Base-by-base conservation (phyloP, 192 early-diverging fungal genomes). In the Linnemannia elongata region DNA sequence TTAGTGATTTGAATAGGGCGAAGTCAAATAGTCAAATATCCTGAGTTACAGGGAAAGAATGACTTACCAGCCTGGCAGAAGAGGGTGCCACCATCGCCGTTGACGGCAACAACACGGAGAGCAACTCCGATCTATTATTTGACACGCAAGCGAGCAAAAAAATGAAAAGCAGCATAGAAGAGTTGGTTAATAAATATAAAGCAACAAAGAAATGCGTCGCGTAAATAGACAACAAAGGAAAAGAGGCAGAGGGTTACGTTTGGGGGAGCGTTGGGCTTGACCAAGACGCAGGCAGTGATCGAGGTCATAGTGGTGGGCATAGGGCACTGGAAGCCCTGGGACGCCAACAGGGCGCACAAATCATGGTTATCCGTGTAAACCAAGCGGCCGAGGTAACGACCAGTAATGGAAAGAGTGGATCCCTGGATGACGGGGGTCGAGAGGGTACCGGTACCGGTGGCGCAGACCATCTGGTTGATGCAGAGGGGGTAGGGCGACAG, bases 321-420 rank as follows among this genome's bases (percentile, higher is more conserved):
- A 18, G 82, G 82, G 76, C 82, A 83, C 27, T 15, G 1, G 76
- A 71, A 36, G 2, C 82, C 75, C 44, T 72, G 57, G 4, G 72
- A 13, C 22, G 55, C 71, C 42, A 83, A 30, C 18, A 83, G n/a
- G 0, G 30, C 54, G 45, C 82, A 83, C 18, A 83, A 55, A 35
- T 77, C 75, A 10, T 72, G 57, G 76, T 49, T 57, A 27, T 83
- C 82, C 45, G 76, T 78, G 76, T 83, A 83, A 55, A 83, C 82
- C 10, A 78, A 22, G 4, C 69, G 69, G n/a, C 63, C 63, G 18
- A 73, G 44, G 72, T 78, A 83, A 27, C 41, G 52, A 27, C 82
- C 82, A 3, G 42, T 41, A 27, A 83, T 74, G 20, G 63, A 13
- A 9, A 83, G 36, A 35, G n/a, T 83, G 57, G 70, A 33, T 1